phyloP scores from a whole-genome alignment of 148 eudicot species.

The Pouteria glomerata region DNA sequence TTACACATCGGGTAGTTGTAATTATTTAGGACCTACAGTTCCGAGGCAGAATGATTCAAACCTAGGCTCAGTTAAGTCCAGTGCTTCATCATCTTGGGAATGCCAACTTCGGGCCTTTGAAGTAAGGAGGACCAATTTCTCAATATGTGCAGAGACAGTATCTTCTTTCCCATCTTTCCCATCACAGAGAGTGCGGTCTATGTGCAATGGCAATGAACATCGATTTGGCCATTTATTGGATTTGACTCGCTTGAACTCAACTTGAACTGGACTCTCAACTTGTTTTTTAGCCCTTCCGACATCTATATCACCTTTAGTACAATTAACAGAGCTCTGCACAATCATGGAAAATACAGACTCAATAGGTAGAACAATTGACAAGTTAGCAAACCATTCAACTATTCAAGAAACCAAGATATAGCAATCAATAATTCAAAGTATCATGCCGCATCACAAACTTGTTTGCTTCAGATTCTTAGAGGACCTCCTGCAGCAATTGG shows the following conservation, averaged over 20 bases:
- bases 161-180: conserved; percentile 27
- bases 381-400: not conserved
- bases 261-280: conserved; percentile 28
- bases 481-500: too few species aligned
- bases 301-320: conserved; percentile 12
- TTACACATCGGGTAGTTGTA: too few species aligned
- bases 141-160: conserved; percentile 24
- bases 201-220: too few species aligned
- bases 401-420: too few species aligned
- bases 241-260: conserved; percentile 43
- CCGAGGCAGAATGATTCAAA: conserved; percentile 60
- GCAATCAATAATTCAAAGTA: not conserved
- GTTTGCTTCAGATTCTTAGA: not conserved
- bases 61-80: conserved; percentile 73
- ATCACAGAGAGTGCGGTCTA: conserved; percentile 20
- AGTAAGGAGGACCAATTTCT: too few species aligned
- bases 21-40: conserved; percentile 20
- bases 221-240: too few species aligned
- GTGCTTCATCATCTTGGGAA: conserved; percentile 39
- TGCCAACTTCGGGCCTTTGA: conserved; percentile 23
- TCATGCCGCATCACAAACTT: too few species aligned
- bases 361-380: not conserved
- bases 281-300: conserved; percentile 19
- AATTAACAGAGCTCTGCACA: conserved; percentile 35
- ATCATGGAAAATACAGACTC: not conserved